Percentiles rank a stretch among this genome's conserved stretches.
These are phyloP conservation scores for Kokia cookei DNA, from an alignment of 441 rosid species.

Conservation along the genomic window DNA sequence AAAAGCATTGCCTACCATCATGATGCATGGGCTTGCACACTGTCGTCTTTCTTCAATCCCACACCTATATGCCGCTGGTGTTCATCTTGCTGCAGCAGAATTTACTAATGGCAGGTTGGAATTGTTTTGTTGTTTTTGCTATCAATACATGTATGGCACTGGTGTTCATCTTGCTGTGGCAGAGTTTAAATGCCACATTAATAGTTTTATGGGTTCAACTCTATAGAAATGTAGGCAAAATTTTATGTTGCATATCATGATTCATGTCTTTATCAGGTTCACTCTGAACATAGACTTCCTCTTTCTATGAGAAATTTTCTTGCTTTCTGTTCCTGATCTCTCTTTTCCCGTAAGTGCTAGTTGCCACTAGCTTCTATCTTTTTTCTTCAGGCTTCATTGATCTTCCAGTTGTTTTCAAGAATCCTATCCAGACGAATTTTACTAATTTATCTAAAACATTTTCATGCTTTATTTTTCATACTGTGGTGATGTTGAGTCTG, in stretches of 20 bases:
- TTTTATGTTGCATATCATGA: neutral
- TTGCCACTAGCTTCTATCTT: neutral
- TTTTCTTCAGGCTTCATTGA: neutral
- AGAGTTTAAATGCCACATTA: neutral
- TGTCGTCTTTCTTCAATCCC: constrained; percentile 46
- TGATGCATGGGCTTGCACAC: constrained; percentile 61
- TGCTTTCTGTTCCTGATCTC: neutral
- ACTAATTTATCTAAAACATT: neutral
- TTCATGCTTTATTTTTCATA: neutral
- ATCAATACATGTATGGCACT: neutral
- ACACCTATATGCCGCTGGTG: constrained; percentile 63
- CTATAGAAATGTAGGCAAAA: neutral
- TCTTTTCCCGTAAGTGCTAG: neutral
- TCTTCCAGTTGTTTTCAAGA: neutral
- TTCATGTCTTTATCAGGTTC: neutral
- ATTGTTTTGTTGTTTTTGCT: neutral
- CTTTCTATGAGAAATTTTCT: neutral
- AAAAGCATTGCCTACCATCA: constrained; percentile 33
- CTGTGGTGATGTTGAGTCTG: neutral
- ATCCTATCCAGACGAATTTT: neutral
- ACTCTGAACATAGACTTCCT: neutral
- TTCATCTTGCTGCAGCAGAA: constrained; percentile 65
- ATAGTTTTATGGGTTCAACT: constrained; percentile 5
- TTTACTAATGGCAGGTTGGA: constrained; percentile 58
- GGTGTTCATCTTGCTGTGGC: too few relatives aligned